Conservation (phyloP, 2,329 filamentous ascomycete genomes). For the Fusarium sublunatum region DNA sequence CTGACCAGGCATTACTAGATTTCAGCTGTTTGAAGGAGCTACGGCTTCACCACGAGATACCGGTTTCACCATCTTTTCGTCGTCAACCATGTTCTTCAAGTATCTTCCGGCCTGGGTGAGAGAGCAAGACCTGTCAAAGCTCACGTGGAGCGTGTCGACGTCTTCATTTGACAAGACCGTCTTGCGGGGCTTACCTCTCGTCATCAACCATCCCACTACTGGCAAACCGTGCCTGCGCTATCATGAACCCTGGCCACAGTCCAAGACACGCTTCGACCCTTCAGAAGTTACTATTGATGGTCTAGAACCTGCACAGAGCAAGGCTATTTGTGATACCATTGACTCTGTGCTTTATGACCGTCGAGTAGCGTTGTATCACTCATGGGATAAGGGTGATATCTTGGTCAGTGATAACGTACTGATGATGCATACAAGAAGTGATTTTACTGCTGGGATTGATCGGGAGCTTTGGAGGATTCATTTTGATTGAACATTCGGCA, state of each 20-base stretch:
- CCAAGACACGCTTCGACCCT: constrained; percentile 62
- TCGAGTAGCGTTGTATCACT: constrained; percentile 61
- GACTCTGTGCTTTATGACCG: constrained; percentile 61
- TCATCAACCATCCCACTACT: constrained; percentile 58
- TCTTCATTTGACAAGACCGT: constrained; percentile 58
- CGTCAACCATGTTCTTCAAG: constrained; percentile 61
- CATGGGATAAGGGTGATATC: constrained; percentile 66
- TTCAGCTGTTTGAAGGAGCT: constrained; percentile 64
- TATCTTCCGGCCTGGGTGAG: constrained; percentile 55
- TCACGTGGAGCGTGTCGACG: constrained; percentile 63
- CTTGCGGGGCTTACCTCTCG: constrained; percentile 58
- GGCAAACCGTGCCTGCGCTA: constrained; percentile 62
- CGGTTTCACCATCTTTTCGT: constrained; percentile 66
- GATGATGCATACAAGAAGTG: constrained; percentile 62
- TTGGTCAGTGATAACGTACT: constrained; percentile 64
- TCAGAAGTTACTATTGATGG: constrained; percentile 58
- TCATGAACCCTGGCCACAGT: constrained; percentile 65
- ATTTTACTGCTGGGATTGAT: constrained; percentile 57
- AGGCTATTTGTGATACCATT: constrained; percentile 54
- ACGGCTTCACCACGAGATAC: constrained; percentile 60
- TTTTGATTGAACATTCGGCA: constrained; percentile 50
- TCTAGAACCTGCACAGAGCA: constrained; percentile 46
- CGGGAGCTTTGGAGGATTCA: constrained; percentile 64
- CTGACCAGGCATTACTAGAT: constrained; percentile 46
- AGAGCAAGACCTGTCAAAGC: constrained; percentile 50